Evolutionary conservation across 192 early-diverging fungal genomes (phyloP).

Genomic region (Coemansia sp.): DNA sequence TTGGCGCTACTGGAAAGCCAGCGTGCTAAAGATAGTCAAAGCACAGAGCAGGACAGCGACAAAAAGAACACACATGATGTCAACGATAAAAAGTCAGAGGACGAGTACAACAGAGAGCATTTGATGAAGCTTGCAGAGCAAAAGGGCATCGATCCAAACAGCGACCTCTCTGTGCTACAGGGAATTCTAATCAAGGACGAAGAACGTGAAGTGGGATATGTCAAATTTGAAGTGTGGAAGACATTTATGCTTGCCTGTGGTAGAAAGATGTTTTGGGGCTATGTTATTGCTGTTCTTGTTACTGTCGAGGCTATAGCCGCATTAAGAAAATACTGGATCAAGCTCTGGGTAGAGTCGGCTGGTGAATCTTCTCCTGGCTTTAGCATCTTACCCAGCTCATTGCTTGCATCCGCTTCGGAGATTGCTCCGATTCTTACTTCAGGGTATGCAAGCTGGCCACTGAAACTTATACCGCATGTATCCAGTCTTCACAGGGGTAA

Average conservation of each 20-base stretch:
- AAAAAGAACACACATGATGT: not conserved
- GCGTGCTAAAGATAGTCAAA: too few species aligned
- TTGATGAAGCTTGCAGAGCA: slow-evolving; percentile 28
- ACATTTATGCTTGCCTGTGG: slow-evolving; percentile 72
- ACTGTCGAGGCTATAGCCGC: slow-evolving; percentile 48
- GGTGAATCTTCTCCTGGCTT: not conserved
- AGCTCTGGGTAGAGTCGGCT: slow-evolving; percentile 56
- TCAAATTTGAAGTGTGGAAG: slow-evolving; percentile 72
- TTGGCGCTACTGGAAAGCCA: not conserved
- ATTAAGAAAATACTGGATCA: slow-evolving; percentile 57
- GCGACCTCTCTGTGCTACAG: slow-evolving; percentile 10
- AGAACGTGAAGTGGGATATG: slow-evolving; percentile 72
- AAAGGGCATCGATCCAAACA: slow-evolving; percentile 34
- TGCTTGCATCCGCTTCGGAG: too few species aligned
- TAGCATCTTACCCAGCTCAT: too few species aligned
- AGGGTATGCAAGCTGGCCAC: too few species aligned
- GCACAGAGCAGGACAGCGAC: too few species aligned
- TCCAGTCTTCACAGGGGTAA: too few species aligned
- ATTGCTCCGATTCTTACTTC: too few species aligned
- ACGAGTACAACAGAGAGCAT: slow-evolving; percentile 25
- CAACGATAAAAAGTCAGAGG: slow-evolving; percentile 20
- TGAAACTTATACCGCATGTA: too few species aligned
- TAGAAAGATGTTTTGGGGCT: slow-evolving; percentile 61
- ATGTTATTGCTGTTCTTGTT: slow-evolving; percentile 37
- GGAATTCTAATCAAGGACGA: slow-evolving; percentile 79